phyloP scores from a whole-genome alignment of 2,329 filamentous ascomycete genomes.

The Cadophora sp. region DNA sequence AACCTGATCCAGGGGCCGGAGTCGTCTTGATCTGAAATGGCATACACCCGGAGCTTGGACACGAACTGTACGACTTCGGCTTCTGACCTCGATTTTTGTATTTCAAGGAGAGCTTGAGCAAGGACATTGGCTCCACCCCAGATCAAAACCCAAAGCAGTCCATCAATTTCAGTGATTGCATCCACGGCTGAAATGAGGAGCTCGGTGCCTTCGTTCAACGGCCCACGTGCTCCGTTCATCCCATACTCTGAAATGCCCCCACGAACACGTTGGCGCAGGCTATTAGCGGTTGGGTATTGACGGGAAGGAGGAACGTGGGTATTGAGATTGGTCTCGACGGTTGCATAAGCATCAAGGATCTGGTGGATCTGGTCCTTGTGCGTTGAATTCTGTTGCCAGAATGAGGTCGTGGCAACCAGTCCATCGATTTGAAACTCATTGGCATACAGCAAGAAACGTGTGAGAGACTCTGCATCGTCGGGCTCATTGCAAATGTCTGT shows the following conservation, averaged over 20 bases:
- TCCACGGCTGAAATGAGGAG: background rate
- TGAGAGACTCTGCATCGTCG: background rate
- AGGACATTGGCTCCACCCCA: background rate
- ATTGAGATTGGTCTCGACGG: background rate
- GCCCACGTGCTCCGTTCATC: background rate
- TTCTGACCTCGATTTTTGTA: background rate
- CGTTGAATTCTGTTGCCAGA: background rate
- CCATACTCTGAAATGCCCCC: background rate
- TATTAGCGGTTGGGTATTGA: background rate
- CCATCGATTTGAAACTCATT: background rate
- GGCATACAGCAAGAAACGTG: background rate
- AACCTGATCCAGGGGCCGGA: conserved; percentile 61
- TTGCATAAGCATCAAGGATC: background rate
- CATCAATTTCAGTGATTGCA: background rate
- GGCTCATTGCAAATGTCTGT: background rate
- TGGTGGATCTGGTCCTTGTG: background rate
- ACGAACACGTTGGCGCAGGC: background rate
- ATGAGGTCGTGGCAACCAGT: background rate
- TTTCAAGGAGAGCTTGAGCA: background rate
- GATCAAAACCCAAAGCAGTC: background rate
- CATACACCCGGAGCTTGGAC: conserved; percentile 47
- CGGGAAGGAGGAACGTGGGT: background rate
- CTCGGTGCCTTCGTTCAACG: background rate
- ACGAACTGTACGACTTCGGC: background rate
- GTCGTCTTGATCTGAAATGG: conserved; percentile 66